Percentiles rank a stretch among this genome's conserved stretches.
phyloP scores from a whole-genome alignment of 2,329 filamentous ascomycete species.

The Penicillium sumatraense region DNA sequence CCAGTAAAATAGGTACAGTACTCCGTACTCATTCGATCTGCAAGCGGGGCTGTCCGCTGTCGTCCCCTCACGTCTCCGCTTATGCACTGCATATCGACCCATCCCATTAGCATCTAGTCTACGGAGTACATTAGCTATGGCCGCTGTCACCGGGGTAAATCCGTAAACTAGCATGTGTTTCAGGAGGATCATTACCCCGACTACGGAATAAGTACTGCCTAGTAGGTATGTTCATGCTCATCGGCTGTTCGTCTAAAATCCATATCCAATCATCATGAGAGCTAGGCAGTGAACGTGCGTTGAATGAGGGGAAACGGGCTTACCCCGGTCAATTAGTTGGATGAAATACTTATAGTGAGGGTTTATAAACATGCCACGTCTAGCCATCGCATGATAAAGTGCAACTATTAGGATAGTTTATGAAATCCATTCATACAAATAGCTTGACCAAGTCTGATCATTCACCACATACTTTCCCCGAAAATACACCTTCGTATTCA shows the following conservation, averaged over 20 bases:
- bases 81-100: background rate
- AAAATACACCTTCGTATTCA: background rate
- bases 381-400: no score
- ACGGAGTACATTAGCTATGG: no score
- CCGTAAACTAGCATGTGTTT: background rate
- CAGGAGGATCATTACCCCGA: background rate
- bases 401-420: no score
- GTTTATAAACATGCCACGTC: no score
- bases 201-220: no score
- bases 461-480: background rate
- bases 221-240: no score
- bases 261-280: background rate
- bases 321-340: no score
- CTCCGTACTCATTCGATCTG: background rate
- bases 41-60: conserved; percentile 11
- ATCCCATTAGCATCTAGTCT: no score
- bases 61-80: conserved; percentile 14
- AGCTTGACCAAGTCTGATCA: no score
- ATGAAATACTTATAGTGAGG: no score
- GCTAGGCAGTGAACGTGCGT: background rate
- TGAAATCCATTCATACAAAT: no score
- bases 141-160: conserved; percentile 3
- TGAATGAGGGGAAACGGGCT: background rate
- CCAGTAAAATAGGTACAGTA: no score
- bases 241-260: background rate